These are phyloP conservation scores for Calonectria naviculata DNA, from an alignment of 2,329 filamentous ascomycete genomes.

Conservation along the genomic window DNA sequence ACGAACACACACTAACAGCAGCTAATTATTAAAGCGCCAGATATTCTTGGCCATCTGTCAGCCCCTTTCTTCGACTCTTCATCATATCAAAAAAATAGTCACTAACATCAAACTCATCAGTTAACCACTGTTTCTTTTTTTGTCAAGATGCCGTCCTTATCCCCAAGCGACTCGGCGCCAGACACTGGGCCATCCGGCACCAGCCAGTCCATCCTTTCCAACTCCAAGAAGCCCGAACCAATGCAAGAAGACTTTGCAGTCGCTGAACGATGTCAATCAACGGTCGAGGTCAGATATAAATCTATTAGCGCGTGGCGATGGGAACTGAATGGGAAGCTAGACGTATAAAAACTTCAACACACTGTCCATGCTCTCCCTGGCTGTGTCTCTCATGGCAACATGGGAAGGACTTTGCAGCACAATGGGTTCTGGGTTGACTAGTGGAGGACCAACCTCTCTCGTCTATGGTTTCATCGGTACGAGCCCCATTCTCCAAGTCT, in stretches of 20 bases:
- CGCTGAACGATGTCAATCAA: neutral
- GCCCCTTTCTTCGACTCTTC: neutral
- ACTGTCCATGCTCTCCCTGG: neutral
- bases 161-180: neutral
- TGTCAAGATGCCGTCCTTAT: neutral
- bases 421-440: neutral
- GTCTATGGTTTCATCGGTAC: neutral
- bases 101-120: neutral
- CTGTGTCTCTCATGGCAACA: neutral
- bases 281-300: neutral
- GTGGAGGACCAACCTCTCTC: neutral
- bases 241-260: neutral
- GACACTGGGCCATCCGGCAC: neutral
- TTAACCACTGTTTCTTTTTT: neutral
- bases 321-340: neutral
- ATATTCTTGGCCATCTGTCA: neutral
- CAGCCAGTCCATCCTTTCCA: neutral
- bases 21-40: neutral
- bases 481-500: neutral
- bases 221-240: neutral
- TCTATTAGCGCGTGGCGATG: neutral
- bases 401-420: constrained; percentile 1
- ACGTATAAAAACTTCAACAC: constrained; percentile 1
- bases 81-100: neutral
- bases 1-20: neutral